Evolutionary conservation across 2,329 filamentous ascomycete species (phyloP).

Genomic region (Fusarium illudens): DNA sequence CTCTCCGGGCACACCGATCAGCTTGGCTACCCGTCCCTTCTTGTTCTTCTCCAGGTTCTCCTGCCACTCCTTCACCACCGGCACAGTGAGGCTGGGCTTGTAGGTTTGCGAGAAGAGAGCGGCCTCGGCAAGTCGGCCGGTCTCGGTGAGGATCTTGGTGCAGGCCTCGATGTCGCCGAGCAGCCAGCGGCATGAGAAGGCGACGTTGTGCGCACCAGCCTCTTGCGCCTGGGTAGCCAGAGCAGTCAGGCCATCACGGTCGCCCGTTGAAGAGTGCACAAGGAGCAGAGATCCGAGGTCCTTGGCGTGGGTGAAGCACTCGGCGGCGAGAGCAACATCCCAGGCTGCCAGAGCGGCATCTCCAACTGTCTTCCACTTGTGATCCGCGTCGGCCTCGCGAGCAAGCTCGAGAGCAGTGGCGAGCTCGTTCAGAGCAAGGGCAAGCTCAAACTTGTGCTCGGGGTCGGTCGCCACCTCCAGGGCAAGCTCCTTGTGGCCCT

Average conservation of each 20-base stretch:
- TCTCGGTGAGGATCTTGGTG: constrained; percentile 80
- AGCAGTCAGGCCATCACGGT: constrained; percentile 75
- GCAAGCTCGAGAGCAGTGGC: constrained; percentile 88
- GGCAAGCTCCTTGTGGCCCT: constrained; percentile 95
- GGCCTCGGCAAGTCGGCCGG: constrained; percentile 82
- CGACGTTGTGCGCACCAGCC: constrained; percentile 86
- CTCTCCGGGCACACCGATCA: constrained; percentile 82
- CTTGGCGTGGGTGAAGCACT: constrained; percentile 91
- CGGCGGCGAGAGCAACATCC: constrained; percentile 87
- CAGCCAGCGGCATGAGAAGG: constrained; percentile 90
- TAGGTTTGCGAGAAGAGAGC: constrained; percentile 96
- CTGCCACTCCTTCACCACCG: constrained; percentile 82
- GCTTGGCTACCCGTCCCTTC: constrained; percentile 83
- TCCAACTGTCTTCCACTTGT: constrained; percentile 98
- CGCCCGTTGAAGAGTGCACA: constrained; percentile 85
- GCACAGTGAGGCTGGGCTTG: constrained; percentile 78
- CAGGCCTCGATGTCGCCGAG: constrained; percentile 84
- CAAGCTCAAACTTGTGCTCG: constrained; percentile 96
- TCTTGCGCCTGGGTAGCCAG: constrained; percentile 79
- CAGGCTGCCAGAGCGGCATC: constrained; percentile 87
- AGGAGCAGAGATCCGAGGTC: constrained; percentile 90
- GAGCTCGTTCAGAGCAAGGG: constrained; percentile 82
- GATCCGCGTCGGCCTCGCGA: constrained; percentile 83
- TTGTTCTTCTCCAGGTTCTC: constrained; percentile 81
- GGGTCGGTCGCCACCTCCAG: constrained; percentile 93